Percentiles rank a stretch among this genome's conserved stretches.
Evolutionary conservation across 306 rosid genomes (phyloP).

Genomic region (Spatholobus suberectus): DNA sequence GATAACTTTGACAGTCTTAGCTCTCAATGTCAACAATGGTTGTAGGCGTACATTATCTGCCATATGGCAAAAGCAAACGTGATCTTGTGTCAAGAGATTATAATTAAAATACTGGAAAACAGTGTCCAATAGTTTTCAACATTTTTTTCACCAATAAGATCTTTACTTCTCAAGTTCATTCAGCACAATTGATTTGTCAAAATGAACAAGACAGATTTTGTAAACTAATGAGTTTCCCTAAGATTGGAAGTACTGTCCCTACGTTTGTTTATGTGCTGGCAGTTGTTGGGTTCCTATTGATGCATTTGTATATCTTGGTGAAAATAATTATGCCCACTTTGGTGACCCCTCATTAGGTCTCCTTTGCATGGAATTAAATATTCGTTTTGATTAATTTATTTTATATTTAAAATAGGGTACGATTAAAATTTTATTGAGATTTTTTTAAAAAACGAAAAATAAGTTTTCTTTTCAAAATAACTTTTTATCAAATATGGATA

Average conservation of each 20-base stretch:
- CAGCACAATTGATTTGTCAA: slow-evolving; percentile 13
- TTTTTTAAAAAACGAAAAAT: background rate
- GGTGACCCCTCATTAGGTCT: background rate
- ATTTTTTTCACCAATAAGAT: background rate
- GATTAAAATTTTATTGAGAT: background rate
- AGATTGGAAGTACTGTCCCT: slow-evolving; percentile 43
- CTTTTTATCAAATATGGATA: background rate
- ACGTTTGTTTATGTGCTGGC: slow-evolving; percentile 29
- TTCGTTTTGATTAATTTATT: background rate
- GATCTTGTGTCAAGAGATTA: slow-evolving; percentile 15
- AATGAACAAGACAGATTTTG: slow-evolving; percentile 30
- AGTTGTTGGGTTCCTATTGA: slow-evolving; percentile 12
- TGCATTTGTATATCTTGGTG: background rate
- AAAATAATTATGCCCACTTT: background rate
- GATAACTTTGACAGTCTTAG: background rate
- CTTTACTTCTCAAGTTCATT: slow-evolving; percentile 15
- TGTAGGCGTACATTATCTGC: slow-evolving; percentile 24
- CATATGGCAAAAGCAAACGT: slow-evolving; percentile 42
- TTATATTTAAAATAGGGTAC: background rate
- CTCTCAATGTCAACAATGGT: slow-evolving; percentile 32
- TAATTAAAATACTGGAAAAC: slow-evolving; percentile 2
- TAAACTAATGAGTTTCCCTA: slow-evolving; percentile 24
- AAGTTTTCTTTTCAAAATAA: background rate
- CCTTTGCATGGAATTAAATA: background rate
- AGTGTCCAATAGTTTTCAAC: background rate